phyloP scores from a whole-genome alignment of 306 rosid species.

The Cucumis cinereus region DNA sequence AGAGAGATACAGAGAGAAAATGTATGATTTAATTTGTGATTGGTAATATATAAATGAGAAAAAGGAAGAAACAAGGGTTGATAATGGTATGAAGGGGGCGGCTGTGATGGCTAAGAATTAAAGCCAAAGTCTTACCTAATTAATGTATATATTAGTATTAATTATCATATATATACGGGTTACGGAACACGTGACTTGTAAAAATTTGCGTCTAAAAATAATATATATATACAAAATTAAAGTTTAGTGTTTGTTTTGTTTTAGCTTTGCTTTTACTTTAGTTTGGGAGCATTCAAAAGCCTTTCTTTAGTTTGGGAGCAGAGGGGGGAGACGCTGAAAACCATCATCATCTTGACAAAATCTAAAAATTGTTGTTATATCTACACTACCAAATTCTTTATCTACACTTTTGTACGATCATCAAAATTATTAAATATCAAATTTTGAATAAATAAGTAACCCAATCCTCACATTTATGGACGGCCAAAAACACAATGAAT shows the following conservation, averaged over 20 bases:
- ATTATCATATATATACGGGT: not conserved
- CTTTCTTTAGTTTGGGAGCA: not conserved
- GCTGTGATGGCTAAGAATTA: not conserved
- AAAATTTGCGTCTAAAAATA: not conserved
- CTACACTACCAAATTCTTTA: not conserved
- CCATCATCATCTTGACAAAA: not conserved
- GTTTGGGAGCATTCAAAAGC: not conserved
- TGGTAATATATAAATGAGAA: too few species aligned
- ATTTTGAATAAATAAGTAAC: too few species aligned
- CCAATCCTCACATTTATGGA: too few species aligned
- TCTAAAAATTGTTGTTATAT: too few species aligned
- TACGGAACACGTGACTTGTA: not conserved
- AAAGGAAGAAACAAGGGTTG: not conserved
- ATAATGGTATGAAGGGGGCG: not conserved
- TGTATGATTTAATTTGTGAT: too few species aligned
- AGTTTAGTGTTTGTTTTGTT: not conserved
- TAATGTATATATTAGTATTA: not conserved
- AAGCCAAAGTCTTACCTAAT: conserved; percentile 5
- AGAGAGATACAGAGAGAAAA: too few species aligned
- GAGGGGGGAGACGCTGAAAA: too few species aligned
- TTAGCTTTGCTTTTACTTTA: not conserved
- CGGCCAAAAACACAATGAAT: too few species aligned
- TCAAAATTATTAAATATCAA: too few species aligned
- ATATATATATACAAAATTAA: not conserved
- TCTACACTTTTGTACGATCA: too few species aligned